phyloP scores from a whole-genome alignment of 2,329 filamentous ascomycete species.

The Ceratocystiopsis minuta region DNA sequence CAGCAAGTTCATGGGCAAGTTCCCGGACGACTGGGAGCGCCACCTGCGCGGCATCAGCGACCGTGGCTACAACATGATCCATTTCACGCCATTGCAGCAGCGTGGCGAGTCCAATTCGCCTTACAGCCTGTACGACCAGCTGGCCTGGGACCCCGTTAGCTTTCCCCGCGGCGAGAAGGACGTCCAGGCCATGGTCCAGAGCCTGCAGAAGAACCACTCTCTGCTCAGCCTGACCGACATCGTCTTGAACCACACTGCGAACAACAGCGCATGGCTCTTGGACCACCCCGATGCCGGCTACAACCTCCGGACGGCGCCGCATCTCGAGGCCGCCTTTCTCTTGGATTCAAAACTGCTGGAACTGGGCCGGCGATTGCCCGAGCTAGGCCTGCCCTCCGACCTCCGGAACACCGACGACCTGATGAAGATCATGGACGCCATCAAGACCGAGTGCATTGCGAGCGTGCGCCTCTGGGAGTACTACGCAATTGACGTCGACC shows the following conservation, averaged over 20 bases:
- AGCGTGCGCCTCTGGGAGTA: constrained; percentile 80
- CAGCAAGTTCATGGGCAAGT: constrained; percentile 95
- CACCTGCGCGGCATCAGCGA: constrained; percentile 77
- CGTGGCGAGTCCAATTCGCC: constrained; percentile 86
- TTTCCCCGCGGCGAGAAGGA: constrained; percentile 80
- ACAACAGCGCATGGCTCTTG: constrained; percentile 88
- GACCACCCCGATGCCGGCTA: constrained; percentile 93
- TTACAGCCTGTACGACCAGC: constrained; percentile 90
- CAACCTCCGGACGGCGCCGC: constrained; percentile 78
- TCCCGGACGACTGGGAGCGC: constrained; percentile 75
- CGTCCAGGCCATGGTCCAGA: constrained; percentile 55
- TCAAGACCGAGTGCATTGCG: constrained; percentile 65
- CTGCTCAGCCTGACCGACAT: constrained; percentile 86
- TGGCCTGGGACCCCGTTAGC: constrained; percentile 61
- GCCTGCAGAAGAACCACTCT: constrained; percentile 69
- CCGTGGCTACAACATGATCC: constrained; percentile 95
- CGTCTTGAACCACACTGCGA: constrained; percentile 92
- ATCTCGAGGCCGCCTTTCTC: constrained; percentile 46
- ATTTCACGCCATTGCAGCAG: constrained; percentile 86
- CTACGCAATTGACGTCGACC: constrained; percentile 67
- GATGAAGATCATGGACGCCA: constrained; percentile 60
- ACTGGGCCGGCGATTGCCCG: constrained; percentile 54
- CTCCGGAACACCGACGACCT: constrained; percentile 57
- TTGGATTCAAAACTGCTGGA: constrained; percentile 49
- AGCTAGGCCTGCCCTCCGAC: constrained; percentile 57